Base-by-base conservation (phyloP, 805 yeast species). In the Candida orba region DNA sequence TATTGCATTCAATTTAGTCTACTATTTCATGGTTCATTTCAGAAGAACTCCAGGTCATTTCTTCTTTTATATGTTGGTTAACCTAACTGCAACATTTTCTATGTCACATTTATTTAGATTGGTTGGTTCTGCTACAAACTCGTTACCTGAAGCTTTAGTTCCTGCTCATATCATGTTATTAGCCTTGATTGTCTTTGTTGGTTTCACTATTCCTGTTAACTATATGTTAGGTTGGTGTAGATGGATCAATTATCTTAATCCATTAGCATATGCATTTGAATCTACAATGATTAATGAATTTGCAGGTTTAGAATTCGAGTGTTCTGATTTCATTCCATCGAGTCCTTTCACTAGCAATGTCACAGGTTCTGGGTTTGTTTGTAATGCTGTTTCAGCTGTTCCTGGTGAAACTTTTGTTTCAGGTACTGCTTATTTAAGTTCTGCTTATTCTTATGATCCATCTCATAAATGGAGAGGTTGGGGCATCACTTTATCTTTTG, bases 221-320 rank as follows among this genome's bases (percentile, higher is more conserved):
- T 58, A 69, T 39, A 76, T 78, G 77, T 67, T 70, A 49, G 79
- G 82, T 12, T 79, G 84, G 84, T 73, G 79, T 31, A 67, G 78
- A 51, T 79, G 84, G 84, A 76, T 79, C 48, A 74, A 75, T 59
- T 79, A 76, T 52, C 51, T 79, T 37, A 69, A 79, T 51, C 84
- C 84, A 2, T 58, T 79, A 40, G 76, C 74, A 8, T 79, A 78
- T 53, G 66, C 72, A 17, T 78, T 78, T 53, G 83, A 79, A 58
- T 65, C 82, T 2, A 59, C 78, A 54, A 68, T 79, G 70, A 66
- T 72, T 3, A 78, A 78, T 52, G 84, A 79, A 56, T 79, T 78
- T 58, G 63, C 62, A 45, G 77, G 67, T 35, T 56, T 71, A 34
- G 47, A 60, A 5, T 78, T 70, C 49, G 58, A 52, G 2, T 79